Conservation (phyloP, 768 basidiomycete species). For the Tulasnella calospora region DNA sequence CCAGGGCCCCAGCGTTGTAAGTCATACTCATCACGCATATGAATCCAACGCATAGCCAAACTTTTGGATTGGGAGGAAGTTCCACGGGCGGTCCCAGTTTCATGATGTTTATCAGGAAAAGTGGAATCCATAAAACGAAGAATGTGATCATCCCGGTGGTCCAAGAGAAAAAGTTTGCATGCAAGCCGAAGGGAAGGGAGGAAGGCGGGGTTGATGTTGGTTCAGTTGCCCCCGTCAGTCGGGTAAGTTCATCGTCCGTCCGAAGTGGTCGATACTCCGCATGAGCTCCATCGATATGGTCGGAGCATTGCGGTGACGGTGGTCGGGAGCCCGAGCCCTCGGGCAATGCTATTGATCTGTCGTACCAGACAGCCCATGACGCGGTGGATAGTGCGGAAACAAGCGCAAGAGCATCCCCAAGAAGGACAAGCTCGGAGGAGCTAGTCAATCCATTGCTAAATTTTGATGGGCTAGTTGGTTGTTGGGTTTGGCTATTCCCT, state of each 20-base stretch:
- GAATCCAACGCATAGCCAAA: constrained; percentile 53
- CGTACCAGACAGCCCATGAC: constrained; percentile 80
- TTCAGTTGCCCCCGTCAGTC: background rate
- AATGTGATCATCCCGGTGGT: constrained; percentile 22
- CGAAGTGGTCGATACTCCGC: background rate
- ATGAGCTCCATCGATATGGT: background rate
- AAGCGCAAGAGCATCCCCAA: constrained; percentile 72
- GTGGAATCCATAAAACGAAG: constrained; percentile 24
- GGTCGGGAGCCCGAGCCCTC: background rate
- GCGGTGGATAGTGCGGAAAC: constrained; percentile 66
- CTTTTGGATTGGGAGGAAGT: constrained; percentile 50
- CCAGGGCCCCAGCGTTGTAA: constrained; percentile 86
- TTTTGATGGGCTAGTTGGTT: background rate
- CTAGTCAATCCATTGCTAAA: background rate
- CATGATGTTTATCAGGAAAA: background rate
- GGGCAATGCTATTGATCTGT: constrained; percentile 60
- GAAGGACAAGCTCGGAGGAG: background rate
- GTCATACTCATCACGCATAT: constrained; percentile 70
- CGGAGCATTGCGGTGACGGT: background rate
- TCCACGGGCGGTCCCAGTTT: constrained; percentile 43
- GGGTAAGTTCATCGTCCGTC: background rate
- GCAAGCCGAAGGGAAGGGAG: constrained; percentile 30
- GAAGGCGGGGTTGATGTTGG: constrained; percentile 33
- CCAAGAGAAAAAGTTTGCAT: constrained; percentile 27
- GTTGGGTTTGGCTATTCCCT: constrained; percentile 38